Base-by-base conservation (phyloP, 441 rosid species). In the Euphorbia celastroides region DNA sequence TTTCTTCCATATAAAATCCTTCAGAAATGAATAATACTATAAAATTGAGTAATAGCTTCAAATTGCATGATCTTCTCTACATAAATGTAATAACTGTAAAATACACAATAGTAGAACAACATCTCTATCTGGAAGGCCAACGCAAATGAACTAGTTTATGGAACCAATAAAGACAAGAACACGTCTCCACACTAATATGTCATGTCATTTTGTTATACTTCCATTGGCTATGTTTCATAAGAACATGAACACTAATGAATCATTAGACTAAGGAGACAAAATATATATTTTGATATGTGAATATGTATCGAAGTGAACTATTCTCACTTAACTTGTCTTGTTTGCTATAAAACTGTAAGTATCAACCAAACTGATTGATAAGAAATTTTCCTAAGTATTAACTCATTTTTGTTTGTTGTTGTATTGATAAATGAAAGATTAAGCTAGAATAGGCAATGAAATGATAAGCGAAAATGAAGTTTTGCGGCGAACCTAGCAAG, bases 401-500 rank as follows among this genome's bases (percentile, higher is more conserved):
- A 16, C 19, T 48, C 20, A 4, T 48, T 16, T 48, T 48, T 5
- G 19, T 48, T 23, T 48, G 17, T 17, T 48, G 0, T 0, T 17
- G 0, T 48, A 6, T 44, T 9, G 50, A 44, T 17, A 2, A 5
- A 44, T 44, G 17, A 12, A 44, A 11, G 16, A 44, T 6, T 44
- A 44, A 44, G 16, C 50, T 16, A 44, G 0, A 5, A 48, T 48
- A 4, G 26, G 56, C 8, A 51, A 6, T 6, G 22, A 51, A 51
- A 19, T 51, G 56, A 51, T 51, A 51, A 19, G 26, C 22, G 56
- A 80, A 76, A 74, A 70, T 64, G 78, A 74, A 76, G 78, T 81
- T 82, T 72, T 82, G 87, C 84, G 90, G 93, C 85, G 82, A 87
- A 81, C 84, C 87, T 84, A 76, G 79, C 79, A 84, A 75, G 50